Percentiles rank a stretch among this genome's conserved stretches.
Evolutionary conservation across 805 yeast genomes (phyloP).

Genomic region (Metschnikowia kofuensis): DNA sequence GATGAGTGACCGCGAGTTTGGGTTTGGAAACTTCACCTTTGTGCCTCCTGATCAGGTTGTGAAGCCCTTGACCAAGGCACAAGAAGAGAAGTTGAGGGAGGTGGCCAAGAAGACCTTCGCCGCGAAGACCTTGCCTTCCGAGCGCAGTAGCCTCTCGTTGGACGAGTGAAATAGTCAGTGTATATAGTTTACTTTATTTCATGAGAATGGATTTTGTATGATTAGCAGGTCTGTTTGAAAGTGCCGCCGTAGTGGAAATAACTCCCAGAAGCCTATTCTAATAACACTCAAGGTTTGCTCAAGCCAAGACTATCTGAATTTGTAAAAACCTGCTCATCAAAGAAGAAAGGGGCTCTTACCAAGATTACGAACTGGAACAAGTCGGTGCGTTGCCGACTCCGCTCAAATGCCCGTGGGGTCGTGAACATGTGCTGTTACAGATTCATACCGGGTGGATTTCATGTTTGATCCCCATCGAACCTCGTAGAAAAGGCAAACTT

Average conservation of each 20-base stretch:
- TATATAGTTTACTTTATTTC: background rate
- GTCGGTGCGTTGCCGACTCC: no score
- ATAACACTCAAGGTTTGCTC: background rate
- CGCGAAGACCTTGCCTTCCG: slow-evolving; percentile 56
- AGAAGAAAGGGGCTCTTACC: background rate
- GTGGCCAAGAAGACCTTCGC: slow-evolving; percentile 54
- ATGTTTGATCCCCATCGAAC: no score
- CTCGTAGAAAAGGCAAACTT: no score
- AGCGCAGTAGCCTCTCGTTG: slow-evolving; percentile 42
- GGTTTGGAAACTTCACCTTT: slow-evolving; percentile 82
- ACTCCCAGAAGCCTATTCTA: background rate
- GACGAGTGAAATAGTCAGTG: slow-evolving; percentile 30
- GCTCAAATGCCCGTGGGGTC: no score
- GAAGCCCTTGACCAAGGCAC: slow-evolving; percentile 62
- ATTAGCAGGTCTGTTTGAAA: background rate
- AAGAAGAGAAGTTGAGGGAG: slow-evolving; percentile 52
- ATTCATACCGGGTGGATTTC: no score
- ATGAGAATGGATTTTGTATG: background rate
- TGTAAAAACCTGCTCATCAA: background rate
- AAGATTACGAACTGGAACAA: no score
- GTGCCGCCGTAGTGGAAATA: background rate
- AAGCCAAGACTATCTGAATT: background rate
- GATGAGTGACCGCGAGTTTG: slow-evolving; percentile 89
- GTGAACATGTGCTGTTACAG: no score
- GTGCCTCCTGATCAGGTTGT: slow-evolving; percentile 80